Conservation (phyloP, 306 rosid genomes). For the Acacia melanoxylon region DNA sequence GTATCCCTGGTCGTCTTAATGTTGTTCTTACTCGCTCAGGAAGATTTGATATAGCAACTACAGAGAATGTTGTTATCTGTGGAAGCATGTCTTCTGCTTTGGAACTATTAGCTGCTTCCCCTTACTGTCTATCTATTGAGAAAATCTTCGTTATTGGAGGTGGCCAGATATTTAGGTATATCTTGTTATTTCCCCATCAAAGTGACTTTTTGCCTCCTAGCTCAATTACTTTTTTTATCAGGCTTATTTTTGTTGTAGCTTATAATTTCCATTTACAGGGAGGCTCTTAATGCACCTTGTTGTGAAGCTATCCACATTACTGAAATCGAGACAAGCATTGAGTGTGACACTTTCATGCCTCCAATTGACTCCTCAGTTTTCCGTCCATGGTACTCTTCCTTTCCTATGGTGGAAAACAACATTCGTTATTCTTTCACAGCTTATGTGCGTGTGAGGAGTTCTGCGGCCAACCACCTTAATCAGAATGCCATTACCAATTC, state of each 20-base stretch:
- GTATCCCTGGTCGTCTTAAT: slow-evolving; percentile 64
- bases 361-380: slow-evolving; percentile 46
- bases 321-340: slow-evolving; percentile 50
- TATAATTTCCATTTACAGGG: slow-evolving; percentile 38
- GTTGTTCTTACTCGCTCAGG: slow-evolving; percentile 69
- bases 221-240: background rate
- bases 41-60: slow-evolving; percentile 49
- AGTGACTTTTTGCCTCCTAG: background rate
- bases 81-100: slow-evolving; percentile 55
- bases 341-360: slow-evolving; percentile 63
- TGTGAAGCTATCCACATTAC: slow-evolving; percentile 69
- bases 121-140: slow-evolving; percentile 44
- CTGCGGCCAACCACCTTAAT: slow-evolving; percentile 24
- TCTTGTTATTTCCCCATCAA: background rate
- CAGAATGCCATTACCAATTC: background rate
- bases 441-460: slow-evolving; percentile 53
- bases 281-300: slow-evolving; percentile 51
- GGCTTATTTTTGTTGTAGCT: background rate
- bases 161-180: slow-evolving; percentile 58
- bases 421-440: slow-evolving; percentile 48
- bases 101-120: slow-evolving; percentile 55
- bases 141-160: slow-evolving; percentile 65
- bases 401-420: slow-evolving; percentile 47
- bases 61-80: slow-evolving; percentile 58
- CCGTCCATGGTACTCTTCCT: slow-evolving; percentile 64